Conservation (phyloP, 805 yeast species). For the Isabelozyma heimii region DNA sequence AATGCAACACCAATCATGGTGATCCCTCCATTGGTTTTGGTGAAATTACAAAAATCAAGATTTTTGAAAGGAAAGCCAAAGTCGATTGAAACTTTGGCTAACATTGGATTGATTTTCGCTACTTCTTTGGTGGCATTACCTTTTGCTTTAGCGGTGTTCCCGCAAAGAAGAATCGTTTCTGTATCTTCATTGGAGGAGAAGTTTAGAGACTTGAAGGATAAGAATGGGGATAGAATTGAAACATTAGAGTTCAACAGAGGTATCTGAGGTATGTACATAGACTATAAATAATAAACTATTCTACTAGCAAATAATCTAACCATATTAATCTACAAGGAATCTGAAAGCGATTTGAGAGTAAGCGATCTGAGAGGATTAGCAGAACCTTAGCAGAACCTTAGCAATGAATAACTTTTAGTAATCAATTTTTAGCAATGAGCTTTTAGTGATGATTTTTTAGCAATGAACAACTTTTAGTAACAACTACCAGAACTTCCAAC, state of each 20-base stretch:
- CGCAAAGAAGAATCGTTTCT: slow-evolving; percentile 71
- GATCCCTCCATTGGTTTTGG: slow-evolving; percentile 83
- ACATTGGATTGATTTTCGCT: slow-evolving; percentile 78
- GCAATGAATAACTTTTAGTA: not conserved
- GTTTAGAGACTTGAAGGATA: slow-evolving; percentile 59
- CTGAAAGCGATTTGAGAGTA: no score
- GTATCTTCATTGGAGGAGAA: slow-evolving; percentile 62
- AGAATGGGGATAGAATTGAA: slow-evolving; percentile 54
- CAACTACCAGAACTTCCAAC: slow-evolving; percentile 63
- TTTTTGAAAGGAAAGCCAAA: slow-evolving; percentile 66
- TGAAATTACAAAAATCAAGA: slow-evolving; percentile 66
- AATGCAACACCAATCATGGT: slow-evolving; percentile 99
- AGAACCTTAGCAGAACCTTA: not conserved
- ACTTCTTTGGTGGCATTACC: slow-evolving; percentile 90
- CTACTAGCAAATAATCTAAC: no score
- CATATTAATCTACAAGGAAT: no score
- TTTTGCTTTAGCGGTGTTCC: slow-evolving; percentile 93
- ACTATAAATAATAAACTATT: not conserved
- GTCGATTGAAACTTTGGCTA: slow-evolving; percentile 64
- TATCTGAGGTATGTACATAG: slow-evolving; percentile 46
- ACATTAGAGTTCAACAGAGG: slow-evolving; percentile 90
- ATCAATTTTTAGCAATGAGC: no score
- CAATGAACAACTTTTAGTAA: not conserved
- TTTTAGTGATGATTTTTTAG: no score
- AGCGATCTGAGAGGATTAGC: no score